Base-by-base conservation (phyloP, 345 rosid species). In the Lagerstroemia speciosa region DNA sequence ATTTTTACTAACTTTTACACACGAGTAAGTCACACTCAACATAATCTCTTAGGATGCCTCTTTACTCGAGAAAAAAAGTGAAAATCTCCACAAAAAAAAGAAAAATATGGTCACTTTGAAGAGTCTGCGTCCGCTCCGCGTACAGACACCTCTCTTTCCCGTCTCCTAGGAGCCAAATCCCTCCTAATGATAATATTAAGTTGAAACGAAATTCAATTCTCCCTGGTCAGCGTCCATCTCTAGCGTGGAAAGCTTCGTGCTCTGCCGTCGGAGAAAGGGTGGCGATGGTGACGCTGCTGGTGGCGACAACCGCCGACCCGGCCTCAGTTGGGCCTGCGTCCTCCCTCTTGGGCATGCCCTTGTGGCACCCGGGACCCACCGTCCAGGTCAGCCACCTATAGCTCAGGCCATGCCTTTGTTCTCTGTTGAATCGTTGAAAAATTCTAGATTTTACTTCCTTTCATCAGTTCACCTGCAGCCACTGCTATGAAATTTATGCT, bases 271-370 rank as follows among this genome's bases (percentile, higher is more conserved):
- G 36, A 29, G 43, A 63, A 43, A 19, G 66, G 24, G 27, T 3
- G 45, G 63, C 34, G 9, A 91, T 89, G 96, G 96, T 86, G 72
- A 84, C 83, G 19, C 78, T 89, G 37, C 37, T 84, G 67, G 96
- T 86, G 66, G 85, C 89, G 45, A 89, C 96, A 27, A 73, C 89
- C 40, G 36, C 10, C 41, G 97, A 89, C 68, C 89, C 93, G 1
- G 88, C 93, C 60, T 89, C 96, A 32, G 67, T 87, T 69, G 83
- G 88, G 68, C 96, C 89, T 0, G 93, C 93, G 45, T 36, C 78
- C 12, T 81, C 86, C 60, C 86, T 89, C 72, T 69, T 91, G 29
- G 76, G 90, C 67, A 84, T 81, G 84, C 84, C 93, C 8, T 83
- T 83, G 0, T 89, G 93, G 96, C 60, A 43, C 11, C 55, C 86